A percentile compares a stretch with the other conserved stretches of the same genome.
Conservation (phyloP, 129 eudicot genomes). For the Flaveria linearis region DNA sequence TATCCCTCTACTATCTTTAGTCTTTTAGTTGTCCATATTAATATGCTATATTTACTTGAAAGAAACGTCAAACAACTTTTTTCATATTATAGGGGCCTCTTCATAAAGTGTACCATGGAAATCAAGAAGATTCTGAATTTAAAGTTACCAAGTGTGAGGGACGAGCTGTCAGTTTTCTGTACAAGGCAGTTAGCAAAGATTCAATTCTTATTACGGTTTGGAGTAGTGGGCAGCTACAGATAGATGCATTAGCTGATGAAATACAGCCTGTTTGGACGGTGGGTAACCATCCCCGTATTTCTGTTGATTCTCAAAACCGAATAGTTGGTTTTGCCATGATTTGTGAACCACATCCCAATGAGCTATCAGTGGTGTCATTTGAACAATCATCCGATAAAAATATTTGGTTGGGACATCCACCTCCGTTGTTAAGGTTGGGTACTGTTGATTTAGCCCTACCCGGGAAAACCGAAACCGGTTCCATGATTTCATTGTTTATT, state of each 20-base stretch:
- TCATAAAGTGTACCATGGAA: slow-evolving; percentile 54
- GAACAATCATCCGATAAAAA: slow-evolving; percentile 53
- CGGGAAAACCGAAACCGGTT: slow-evolving; percentile 34
- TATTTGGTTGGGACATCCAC: slow-evolving; percentile 83
- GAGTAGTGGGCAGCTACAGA: slow-evolving; percentile 87
- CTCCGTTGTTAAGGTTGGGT: slow-evolving; percentile 80
- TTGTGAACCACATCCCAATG: slow-evolving; percentile 57
- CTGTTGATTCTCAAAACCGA: slow-evolving; percentile 59
- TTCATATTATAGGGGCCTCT: slow-evolving; percentile 73
- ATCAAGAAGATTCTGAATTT: slow-evolving; percentile 44
- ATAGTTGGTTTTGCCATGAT: slow-evolving; percentile 88
- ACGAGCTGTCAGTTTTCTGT: slow-evolving; percentile 80
- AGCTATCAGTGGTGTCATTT: slow-evolving; percentile 43
- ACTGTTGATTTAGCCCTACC: slow-evolving; percentile 90
- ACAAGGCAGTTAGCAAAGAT: slow-evolving; percentile 79
- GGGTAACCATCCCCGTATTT: slow-evolving; percentile 71
- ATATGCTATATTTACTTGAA: background rate
- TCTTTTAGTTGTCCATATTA: background rate
- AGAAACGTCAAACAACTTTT: background rate
- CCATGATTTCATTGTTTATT: slow-evolving; percentile 51
- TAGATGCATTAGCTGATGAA: slow-evolving; percentile 96
- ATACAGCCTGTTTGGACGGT: slow-evolving; percentile 80
- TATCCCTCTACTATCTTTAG: slow-evolving; percentile 34
- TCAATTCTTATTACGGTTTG: slow-evolving; percentile 76
- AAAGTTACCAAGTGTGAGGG: slow-evolving; percentile 65